phyloP scores from a whole-genome alignment of 1,139 yeast genomes.

The Nakaseomyces uthaithaninus region DNA sequence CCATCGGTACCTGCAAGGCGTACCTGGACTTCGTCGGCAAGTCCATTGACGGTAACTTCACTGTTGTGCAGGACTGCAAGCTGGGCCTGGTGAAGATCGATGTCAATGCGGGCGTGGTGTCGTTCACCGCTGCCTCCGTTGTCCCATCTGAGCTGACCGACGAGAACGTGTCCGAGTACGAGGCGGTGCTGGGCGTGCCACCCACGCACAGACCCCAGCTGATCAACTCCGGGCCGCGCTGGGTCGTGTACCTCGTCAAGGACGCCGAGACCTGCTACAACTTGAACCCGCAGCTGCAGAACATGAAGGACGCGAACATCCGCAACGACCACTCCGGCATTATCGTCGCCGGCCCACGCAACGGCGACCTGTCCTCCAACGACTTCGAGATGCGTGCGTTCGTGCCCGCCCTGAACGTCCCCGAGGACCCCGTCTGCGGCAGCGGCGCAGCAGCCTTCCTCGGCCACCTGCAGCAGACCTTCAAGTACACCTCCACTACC shows the following conservation, averaged over 20 bases:
- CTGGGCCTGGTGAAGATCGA: constrained; percentile 38
- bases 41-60: constrained; percentile 20
- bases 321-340: constrained; percentile 33
- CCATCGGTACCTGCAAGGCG: constrained; percentile 45
- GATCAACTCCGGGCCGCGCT: constrained; percentile 37
- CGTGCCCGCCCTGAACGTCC: constrained; percentile 34
- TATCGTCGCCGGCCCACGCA: constrained; percentile 34
- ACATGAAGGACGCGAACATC: constrained; percentile 21
- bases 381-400: constrained; percentile 37
- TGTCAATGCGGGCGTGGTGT: constrained; percentile 18
- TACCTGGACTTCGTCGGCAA: constrained; percentile 33
- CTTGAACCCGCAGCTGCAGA: constrained; percentile 30
- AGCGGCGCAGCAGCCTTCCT: constrained; percentile 39
- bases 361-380: constrained; percentile 5
- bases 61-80: constrained; percentile 38
- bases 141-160: constrained; percentile 21
- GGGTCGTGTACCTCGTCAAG: constrained; percentile 35
- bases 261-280: constrained; percentile 32
- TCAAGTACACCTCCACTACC: constrained; percentile 17
- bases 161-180: constrained; percentile 20
- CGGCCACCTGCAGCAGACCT: constrained; percentile 26
- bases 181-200: constrained; percentile 21
- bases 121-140: constrained; percentile 23
- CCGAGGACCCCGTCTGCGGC: constrained; percentile 49
- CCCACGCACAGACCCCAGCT: constrained; percentile 25